Percentiles rank a stretch among this genome's conserved stretches.
These are phyloP conservation scores for Pyricularia pennisetigena DNA, from an alignment of 2,329 filamentous ascomycete genomes.

Conservation along the genomic window DNA sequence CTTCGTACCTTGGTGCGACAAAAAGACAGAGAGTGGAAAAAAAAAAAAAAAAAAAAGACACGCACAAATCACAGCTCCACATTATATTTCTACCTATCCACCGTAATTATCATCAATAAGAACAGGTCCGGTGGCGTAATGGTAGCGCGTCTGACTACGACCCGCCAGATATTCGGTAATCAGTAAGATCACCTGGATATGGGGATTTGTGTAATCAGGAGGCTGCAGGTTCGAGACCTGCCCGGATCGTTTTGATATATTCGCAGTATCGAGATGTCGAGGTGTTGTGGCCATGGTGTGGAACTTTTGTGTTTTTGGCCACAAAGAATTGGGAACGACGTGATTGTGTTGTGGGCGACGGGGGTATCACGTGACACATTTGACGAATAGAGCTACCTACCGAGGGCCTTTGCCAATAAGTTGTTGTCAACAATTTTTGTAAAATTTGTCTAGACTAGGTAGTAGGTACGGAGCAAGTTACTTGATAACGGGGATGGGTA, in stretches of 20 bases:
- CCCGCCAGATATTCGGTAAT: background rate
- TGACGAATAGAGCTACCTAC: too few species aligned
- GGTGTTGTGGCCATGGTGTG: background rate
- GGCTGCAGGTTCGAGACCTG: background rate
- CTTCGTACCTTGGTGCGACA: too few species aligned
- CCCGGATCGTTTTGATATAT: background rate
- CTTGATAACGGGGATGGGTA: background rate
- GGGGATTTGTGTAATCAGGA: background rate
- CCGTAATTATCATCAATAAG: background rate
- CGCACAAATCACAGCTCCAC: background rate
- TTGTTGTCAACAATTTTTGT: background rate
- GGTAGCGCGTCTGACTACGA: conserved; percentile 1
- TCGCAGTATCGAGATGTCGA: background rate
- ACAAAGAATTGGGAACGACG: background rate
- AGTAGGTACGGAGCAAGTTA: too few species aligned
- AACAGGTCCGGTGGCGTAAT: background rate
- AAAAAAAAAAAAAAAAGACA: too few species aligned
- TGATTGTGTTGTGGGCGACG: background rate
- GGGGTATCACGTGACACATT: background rate
- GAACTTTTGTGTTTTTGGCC: background rate
- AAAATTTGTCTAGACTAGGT: too few species aligned
- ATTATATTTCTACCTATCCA: background rate
- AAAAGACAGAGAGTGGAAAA: too few species aligned
- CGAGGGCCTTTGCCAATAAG: background rate
- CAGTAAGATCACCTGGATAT: background rate